Base-by-base conservation (phyloP, 202 grass and related monocot species). In the Zoysia matrella region DNA sequence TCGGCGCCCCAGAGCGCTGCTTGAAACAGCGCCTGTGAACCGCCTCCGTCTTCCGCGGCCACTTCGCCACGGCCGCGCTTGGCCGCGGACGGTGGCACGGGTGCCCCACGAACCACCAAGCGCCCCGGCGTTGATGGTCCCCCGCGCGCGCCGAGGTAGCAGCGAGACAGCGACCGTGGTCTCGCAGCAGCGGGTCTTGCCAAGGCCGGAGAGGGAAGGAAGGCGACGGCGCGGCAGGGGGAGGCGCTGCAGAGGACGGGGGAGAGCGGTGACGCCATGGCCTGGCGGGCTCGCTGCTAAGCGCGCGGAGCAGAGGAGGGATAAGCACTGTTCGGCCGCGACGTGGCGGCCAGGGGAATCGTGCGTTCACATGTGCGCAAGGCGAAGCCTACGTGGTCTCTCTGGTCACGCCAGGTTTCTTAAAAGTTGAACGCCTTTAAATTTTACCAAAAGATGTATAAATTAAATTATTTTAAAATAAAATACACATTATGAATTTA, bases 1-100 rank as follows among this genome's bases (percentile, higher is more conserved):
- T 97, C 94, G 43, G 86, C 80, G 41, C 83, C 69, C 92, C 94
- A 94, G 6, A 97, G 73, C 45, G 71, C 81, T 5, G 72, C 81
- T 79, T 77, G 94, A 83, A 86, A 77, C 62, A 86, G 52, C 72
- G n/a, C 12, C 42, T 76, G 61, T 18, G 62, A 47, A 13, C 60
- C 74, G 15, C 43, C 62, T 4, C 48, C 64, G 4, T 52, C 79
- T 46, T 57, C 83, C 12, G 67, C 42, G 54, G 78, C 62, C 8
- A 52, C 52, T 52, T 68, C 81, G 41, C 80, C 71, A 0, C 75
- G 55, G 47, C 79, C 69, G n/a, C 84, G 83, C 84, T 76, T 86
- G 55, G 65, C 75, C 8, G 65, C 55, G 56, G 60, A 80, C 50
- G 47, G 69, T n/a, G n/a, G n/a, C 62, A 6, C 46, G 50, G 13